A percentile compares a stretch with the other conserved stretches of the same genome.
Conservation (phyloP, 228 moss, liverwort and hornwort species). For the Sphagnum fallax region DNA sequence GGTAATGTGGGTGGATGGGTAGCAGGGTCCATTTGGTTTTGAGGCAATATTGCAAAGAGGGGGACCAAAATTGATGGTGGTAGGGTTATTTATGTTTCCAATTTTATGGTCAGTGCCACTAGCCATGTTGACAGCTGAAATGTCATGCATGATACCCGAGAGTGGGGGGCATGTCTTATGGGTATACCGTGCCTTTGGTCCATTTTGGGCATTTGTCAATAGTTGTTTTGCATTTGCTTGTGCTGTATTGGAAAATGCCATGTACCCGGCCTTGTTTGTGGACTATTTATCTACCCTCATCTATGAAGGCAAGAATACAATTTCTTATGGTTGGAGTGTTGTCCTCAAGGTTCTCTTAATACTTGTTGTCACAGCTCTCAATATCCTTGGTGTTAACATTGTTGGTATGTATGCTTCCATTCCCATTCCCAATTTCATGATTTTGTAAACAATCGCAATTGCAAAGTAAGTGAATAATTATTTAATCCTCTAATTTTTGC, state of each 20-base stretch:
- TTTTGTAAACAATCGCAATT: neutral
- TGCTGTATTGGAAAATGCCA: slow-evolving; percentile 58
- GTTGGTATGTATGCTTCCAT: slow-evolving; percentile 41
- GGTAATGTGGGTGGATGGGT: neutral
- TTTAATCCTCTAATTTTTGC: too few relatives aligned
- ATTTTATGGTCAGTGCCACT: slow-evolving; percentile 55
- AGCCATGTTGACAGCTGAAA: slow-evolving; percentile 64
- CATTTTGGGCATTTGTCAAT: slow-evolving; percentile 88
- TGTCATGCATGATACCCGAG: slow-evolving; percentile 82
- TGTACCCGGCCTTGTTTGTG: slow-evolving; percentile 55
- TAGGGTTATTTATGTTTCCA: slow-evolving; percentile 26
- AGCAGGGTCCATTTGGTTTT: slow-evolving; percentile 62
- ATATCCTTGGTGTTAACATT: slow-evolving; percentile 58
- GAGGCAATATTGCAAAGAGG: slow-evolving; percentile 38
- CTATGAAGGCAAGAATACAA: slow-evolving; percentile 8
- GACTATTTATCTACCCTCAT: slow-evolving; percentile 32
- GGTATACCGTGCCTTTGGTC: slow-evolving; percentile 90
- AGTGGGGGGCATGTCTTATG: slow-evolving; percentile 87
- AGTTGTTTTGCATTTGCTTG: slow-evolving; percentile 73
- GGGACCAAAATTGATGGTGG: slow-evolving; percentile 50
- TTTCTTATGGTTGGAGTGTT: slow-evolving; percentile 27
- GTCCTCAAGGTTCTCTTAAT: slow-evolving; percentile 47
- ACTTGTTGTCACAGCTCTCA: slow-evolving; percentile 36
- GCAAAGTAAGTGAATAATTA: too few relatives aligned
- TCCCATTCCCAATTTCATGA: neutral